These are phyloP conservation scores for Cynanchum wilfordii DNA, from an alignment of 257 asterid genomes.

Conservation along the genomic window DNA sequence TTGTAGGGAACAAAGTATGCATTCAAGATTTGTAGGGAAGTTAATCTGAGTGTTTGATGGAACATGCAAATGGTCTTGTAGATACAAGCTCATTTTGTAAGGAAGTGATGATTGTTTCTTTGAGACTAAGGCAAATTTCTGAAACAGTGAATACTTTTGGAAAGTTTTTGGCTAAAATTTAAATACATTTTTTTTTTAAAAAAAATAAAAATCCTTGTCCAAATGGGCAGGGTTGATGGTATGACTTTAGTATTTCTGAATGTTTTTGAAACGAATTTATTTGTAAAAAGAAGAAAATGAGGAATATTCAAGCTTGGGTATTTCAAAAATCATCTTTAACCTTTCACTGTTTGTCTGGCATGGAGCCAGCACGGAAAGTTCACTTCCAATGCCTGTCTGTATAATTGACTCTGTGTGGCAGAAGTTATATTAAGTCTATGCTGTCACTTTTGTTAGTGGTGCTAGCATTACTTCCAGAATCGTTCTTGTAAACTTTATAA, in stretches of 20 bases:
- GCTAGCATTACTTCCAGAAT: neutral
- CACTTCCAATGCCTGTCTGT: neutral
- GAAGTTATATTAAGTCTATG: neutral
- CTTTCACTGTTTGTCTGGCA: neutral
- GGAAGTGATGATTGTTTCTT: neutral
- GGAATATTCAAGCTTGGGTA: neutral
- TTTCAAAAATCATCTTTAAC: neutral
- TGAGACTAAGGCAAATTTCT: neutral
- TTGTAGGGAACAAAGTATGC: too few species aligned
- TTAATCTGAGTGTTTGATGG: neutral
- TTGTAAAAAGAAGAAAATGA: neutral
- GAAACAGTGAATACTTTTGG: neutral
- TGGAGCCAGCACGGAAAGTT: neutral
- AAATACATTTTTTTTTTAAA: too few species aligned
- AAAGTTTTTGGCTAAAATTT: neutral
- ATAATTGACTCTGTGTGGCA: neutral
- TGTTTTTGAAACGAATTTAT: neutral
- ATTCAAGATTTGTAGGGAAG: too few species aligned
- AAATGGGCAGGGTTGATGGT: neutral
- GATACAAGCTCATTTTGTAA: neutral
- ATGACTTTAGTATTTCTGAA: neutral
- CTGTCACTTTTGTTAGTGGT: conserved; percentile 3
- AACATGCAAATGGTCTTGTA: neutral
- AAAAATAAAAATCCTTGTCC: too few species aligned
- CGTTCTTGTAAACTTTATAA: neutral